Base-by-base conservation (phyloP, 257 asterid genomes). In the Cinchona pubescens region DNA sequence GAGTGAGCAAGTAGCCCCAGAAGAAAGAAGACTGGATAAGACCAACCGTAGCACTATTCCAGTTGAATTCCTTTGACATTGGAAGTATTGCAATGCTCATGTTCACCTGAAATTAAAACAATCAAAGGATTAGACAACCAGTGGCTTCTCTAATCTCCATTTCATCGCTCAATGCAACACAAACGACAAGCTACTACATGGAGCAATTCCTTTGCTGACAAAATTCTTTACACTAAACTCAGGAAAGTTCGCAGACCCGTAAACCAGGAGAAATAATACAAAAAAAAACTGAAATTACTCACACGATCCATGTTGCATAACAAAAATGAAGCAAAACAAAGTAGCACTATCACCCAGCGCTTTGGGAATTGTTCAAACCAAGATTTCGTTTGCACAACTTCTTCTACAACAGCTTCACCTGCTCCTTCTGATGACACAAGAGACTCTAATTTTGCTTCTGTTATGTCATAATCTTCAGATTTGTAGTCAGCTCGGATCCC, bases 261-360 rank as follows among this genome's bases (percentile, higher is more conserved):
- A 67, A 73, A 55, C 75, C 42, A 77, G 16, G 19, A 66, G 67
- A 46, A 48, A 27, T 11, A 48, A 64, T 12, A 35, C 7, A 15
- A 71, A 3, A 73, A 37, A 60, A 65, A 14, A 27, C 23, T 34
- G 73, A 81, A 49, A 43, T n/a, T 53, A 72, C 89, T 92, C 86
- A 95, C 99, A 23, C 99, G 96, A 78, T 95, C 99, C 99, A 95
- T 95, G 87, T 95, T 92, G 94, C 99, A 95, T 81, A 95, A 76
- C 85, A 92, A 81, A 86, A 95, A 95, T 45, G 98, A 90, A 75
- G 89, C 80, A 85, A 95, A 95, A 81, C 99, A 95, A 51, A 95
- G 98, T 73, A 92, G 88, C 84, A 95, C 99, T 78, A 95, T 88
- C 89, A 88, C 90, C 91, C 90, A 92, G 69, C 98, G 92, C 84